Percentiles rank a stretch among this genome's conserved stretches.
phyloP scores from a whole-genome alignment of 2,329 filamentous ascomycete genomes.

The Emmonsiellopsis sp. region DNA sequence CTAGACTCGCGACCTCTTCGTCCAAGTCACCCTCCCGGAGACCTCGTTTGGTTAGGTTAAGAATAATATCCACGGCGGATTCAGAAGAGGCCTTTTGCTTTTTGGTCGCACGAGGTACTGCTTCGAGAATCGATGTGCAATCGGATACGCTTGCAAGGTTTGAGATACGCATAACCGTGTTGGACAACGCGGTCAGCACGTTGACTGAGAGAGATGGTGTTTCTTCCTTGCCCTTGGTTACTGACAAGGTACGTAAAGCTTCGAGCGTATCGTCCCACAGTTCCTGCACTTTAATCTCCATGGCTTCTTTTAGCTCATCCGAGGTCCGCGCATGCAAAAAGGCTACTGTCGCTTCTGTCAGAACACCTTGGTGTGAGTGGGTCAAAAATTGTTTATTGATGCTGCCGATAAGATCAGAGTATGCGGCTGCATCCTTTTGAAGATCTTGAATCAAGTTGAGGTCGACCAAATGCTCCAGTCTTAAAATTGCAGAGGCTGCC shows the following conservation, averaged over 20 bases:
- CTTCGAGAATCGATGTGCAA: conserved; percentile 65
- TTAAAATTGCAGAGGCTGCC: conserved; percentile 75
- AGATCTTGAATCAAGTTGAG: conserved; percentile 81
- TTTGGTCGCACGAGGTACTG: conserved; percentile 28
- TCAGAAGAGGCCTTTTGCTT: conserved; percentile 28
- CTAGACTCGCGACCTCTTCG: conserved; percentile 62
- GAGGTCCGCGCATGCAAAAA: conserved; percentile 77
- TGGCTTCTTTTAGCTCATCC: conserved; percentile 78
- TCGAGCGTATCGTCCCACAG: conserved; percentile 80
- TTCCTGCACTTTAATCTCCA: conserved; percentile 67
- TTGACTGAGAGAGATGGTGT: conserved; percentile 46
- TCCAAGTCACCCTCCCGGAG: conserved; percentile 54
- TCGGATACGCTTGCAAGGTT: conserved; percentile 73
- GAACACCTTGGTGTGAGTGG: conserved; percentile 78
- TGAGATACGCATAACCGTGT: conserved; percentile 67
- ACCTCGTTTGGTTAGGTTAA: conserved; percentile 65
- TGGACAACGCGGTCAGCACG: conserved; percentile 60
- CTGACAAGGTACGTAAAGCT: conserved; percentile 60
- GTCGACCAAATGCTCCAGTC: conserved; percentile 77
- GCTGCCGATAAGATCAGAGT: conserved; percentile 74
- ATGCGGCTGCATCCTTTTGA: conserved; percentile 73
- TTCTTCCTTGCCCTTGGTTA: conserved; percentile 53
- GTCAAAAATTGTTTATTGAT: conserved; percentile 88
- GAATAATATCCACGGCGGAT: conserved; percentile 55
- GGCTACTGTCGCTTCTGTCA: conserved; percentile 73